Evolutionary conservation across 2,329 filamentous ascomycete species (phyloP), one percentile per base, ranked within the genome.

Genomic region (Stagonosporopsis tanaceti): DNA sequence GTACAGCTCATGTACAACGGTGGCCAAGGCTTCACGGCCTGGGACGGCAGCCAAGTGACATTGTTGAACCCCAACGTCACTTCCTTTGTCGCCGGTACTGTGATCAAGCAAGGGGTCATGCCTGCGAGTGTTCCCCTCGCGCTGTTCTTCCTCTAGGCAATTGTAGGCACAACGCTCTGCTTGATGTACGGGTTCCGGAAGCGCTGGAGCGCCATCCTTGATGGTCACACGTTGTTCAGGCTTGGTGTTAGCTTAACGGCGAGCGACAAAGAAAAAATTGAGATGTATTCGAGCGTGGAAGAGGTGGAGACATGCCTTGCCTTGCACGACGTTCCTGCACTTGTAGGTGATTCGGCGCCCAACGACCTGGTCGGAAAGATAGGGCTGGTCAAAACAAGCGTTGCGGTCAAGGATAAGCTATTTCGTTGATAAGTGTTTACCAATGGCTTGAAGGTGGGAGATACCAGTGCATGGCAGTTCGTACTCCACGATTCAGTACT

Each of bases 141-240:
- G 3, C 45, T 58, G 1, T 61, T 56, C 32, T 32, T 22, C 11
- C 20, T 52, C 14, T 61, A 47, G 55, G 48, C 51, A 1, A 45
- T 56, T 1, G 24, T 56, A 4, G 38, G 50, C n/a, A 46, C 45
- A 17, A 15, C 39, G 4, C 47, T 59, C 15, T 42, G 54, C 17
- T 4, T 53, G 3, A 11, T 20, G 12, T 59, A 61, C 14, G 51
- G 59, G 6, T 58, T 50, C n/a, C 38, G 55, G 6, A 40, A 41
- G 25, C 51, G 54, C 20, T 61, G 59, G 51, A 56, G 42, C 20
- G 59, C 25, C 11, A 59, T 58, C n/a, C 24, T 61, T 4, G 54
- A 58, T 28, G 54, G 51, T 9, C 35, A 61, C n/a, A 55, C 59
- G 3, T 17, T 61, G 14, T 61, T 61, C 46, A 46, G 51, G 12